These are phyloP conservation scores for Sugiyamaella marilandica DNA, from an alignment of 805 yeast species.

Conservation along the genomic window DNA sequence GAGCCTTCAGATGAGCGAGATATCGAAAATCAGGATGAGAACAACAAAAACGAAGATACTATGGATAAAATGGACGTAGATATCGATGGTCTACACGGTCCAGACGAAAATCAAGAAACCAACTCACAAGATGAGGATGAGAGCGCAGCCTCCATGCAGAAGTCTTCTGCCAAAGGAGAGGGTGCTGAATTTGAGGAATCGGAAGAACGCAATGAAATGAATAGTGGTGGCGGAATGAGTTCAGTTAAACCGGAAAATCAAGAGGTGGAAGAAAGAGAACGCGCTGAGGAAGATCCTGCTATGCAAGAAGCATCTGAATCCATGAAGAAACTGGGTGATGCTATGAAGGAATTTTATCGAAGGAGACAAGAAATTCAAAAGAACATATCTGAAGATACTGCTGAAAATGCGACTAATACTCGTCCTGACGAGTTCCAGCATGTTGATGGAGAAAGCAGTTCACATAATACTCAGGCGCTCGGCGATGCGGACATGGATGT, in stretches of 20 bases:
- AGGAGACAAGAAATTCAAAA: slow-evolving; percentile 84
- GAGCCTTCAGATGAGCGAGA: slow-evolving; percentile 24
- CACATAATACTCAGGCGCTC: slow-evolving; percentile 81
- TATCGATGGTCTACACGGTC: slow-evolving; percentile 67
- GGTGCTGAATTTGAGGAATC: slow-evolving; percentile 61
- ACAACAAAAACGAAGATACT: slow-evolving; percentile 21
- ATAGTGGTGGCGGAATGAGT: slow-evolving; percentile 81
- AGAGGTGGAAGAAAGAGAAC: slow-evolving; percentile 51
- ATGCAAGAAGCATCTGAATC: slow-evolving; percentile 46
- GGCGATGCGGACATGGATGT: slow-evolving; percentile 86
- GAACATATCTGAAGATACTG: slow-evolving; percentile 43
- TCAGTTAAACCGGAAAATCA: slow-evolving; percentile 81
- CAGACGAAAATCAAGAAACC: slow-evolving; percentile 62
- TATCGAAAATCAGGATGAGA: background rate
- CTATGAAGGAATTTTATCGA: slow-evolving; percentile 85
- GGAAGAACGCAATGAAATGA: slow-evolving; percentile 75
- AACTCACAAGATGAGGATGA: slow-evolving; percentile 42
- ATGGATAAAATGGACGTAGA: slow-evolving; percentile 39
- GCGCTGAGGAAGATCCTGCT: slow-evolving; percentile 52
- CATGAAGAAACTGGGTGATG: slow-evolving; percentile 84
- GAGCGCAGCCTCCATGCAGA: slow-evolving; percentile 27
- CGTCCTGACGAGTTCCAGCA: slow-evolving; percentile 72
- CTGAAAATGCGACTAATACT: slow-evolving; percentile 34
- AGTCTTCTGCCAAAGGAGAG: slow-evolving; percentile 48
- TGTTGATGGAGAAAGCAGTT: slow-evolving; percentile 53